Percentiles rank a stretch among this genome's conserved stretches.
phyloP scores from a whole-genome alignment of 164 flowering plant species.

The Vitis labrusca region DNA sequence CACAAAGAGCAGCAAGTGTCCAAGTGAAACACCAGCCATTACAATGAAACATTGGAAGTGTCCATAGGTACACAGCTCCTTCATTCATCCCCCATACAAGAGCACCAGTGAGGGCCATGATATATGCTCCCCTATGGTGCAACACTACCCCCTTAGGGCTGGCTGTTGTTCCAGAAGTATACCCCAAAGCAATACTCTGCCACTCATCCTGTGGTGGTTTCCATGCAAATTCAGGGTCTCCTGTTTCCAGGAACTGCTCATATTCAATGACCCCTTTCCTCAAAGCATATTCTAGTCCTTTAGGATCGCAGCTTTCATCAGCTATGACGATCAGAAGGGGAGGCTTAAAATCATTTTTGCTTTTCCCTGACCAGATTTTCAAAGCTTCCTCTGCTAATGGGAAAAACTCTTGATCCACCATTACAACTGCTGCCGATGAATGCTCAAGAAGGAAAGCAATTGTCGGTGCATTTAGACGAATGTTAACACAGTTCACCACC shows the following conservation, averaged over 20 bases:
- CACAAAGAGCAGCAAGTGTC: slow-evolving; percentile 88
- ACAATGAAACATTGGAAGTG: slow-evolving; percentile 97
- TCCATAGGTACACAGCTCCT: slow-evolving; percentile 89
- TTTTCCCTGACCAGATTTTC: slow-evolving; percentile 45
- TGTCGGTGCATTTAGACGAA: slow-evolving; percentile 75
- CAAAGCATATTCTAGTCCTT: slow-evolving; percentile 49
- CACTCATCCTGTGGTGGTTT: slow-evolving; percentile 91
- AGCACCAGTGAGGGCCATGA: slow-evolving; percentile 66
- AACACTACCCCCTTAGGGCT: slow-evolving; percentile 94
- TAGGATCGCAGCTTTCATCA: slow-evolving; percentile 70
- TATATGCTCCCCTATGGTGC: slow-evolving; percentile 86
- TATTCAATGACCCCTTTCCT: slow-evolving; percentile 77
- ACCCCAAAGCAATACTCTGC: slow-evolving; percentile 94
- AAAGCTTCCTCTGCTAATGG: slow-evolving; percentile 81
- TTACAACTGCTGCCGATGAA: slow-evolving; percentile 60
- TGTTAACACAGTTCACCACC: slow-evolving; percentile 70
- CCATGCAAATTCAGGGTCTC: slow-evolving; percentile 87
- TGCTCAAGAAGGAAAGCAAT: slow-evolving; percentile 81
- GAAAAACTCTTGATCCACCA: slow-evolving; percentile 95
- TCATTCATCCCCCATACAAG: slow-evolving; percentile 82
- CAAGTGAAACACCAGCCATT: slow-evolving; percentile 97
- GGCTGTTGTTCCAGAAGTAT: slow-evolving; percentile 98
- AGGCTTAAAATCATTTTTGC: slow-evolving; percentile 40
- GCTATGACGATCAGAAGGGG: slow-evolving; percentile 76
- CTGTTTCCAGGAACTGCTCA: slow-evolving; percentile 73